Evolutionary conservation across 192 early-diverging fungal genomes (phyloP).

Genomic region (Linnemannia elongata): DNA sequence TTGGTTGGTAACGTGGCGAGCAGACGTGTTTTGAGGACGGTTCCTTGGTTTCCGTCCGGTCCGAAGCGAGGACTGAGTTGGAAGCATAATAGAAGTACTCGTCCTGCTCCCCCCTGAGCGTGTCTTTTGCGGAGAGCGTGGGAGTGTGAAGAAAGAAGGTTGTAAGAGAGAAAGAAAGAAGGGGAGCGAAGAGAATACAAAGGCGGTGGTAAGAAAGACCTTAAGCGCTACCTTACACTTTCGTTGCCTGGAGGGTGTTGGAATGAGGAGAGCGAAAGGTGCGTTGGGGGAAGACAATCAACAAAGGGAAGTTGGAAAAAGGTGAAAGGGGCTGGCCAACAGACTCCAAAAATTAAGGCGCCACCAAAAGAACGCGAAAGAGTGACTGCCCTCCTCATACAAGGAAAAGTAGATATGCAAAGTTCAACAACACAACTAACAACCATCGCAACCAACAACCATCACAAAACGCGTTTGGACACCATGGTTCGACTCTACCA

Average conservation of each 20-base stretch:
- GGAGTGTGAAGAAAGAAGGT: neutral
- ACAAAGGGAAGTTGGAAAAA: too few species aligned
- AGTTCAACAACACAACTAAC: neutral
- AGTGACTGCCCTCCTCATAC: neutral
- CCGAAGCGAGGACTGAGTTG: neutral
- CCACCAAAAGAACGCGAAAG: neutral
- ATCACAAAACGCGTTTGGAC: neutral
- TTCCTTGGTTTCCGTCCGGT: neutral
- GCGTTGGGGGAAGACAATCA: neutral
- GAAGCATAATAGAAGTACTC: neutral
- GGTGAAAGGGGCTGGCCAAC: too few species aligned
- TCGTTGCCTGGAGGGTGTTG: neutral
- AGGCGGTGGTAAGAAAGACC: neutral
- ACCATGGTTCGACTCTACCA: conserved; percentile 37
- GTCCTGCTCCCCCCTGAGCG: neutral
- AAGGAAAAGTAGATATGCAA: neutral
- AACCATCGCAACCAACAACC: neutral
- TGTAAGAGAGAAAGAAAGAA: neutral
- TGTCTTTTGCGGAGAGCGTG: neutral
- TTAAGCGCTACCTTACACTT: too few species aligned
- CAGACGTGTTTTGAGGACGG: neutral
- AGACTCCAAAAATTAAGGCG: neutral
- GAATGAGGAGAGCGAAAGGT: neutral
- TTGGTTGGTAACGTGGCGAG: neutral
- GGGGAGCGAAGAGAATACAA: neutral